Percentiles rank a stretch among this genome's conserved stretches.
phyloP scores from a whole-genome alignment of 1,139 yeast species.

The Lodderomyces margitis region DNA sequence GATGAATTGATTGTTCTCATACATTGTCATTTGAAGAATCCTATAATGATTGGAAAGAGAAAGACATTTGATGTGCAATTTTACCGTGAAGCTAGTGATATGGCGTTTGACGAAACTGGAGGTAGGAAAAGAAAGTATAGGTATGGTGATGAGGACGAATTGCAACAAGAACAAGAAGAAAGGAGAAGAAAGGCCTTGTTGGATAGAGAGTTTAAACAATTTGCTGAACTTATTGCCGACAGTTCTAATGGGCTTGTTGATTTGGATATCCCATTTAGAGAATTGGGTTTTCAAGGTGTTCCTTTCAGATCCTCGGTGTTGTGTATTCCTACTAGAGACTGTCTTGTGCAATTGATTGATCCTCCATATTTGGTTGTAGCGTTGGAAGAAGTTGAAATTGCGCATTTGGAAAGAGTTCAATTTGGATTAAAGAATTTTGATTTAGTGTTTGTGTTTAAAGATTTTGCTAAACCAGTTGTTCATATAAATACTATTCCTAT shows the following conservation, averaged over 20 bases:
- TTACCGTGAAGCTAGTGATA: constrained; percentile 94
- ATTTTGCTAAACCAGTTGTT: constrained; percentile 80
- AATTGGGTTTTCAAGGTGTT: constrained; percentile 95
- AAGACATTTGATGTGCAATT: constrained; percentile 95
- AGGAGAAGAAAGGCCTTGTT: constrained; percentile 86
- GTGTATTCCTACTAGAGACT: constrained; percentile 97
- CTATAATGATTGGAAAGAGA: constrained; percentile 93
- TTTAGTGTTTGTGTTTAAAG: constrained; percentile 91
- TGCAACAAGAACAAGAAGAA: constrained; percentile 98
- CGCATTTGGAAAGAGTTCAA: constrained; percentile 95
- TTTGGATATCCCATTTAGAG: constrained; percentile 92
- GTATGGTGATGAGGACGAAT: constrained; percentile 97
- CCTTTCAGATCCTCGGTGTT: constrained; percentile 93
- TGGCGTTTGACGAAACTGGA: constrained; percentile 96
- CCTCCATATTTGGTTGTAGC: constrained; percentile 94
- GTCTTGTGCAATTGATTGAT: constrained; percentile 89
- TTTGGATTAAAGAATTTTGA: constrained; percentile 97
- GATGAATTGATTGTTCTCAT: constrained; percentile 91
- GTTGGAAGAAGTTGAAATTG: constrained; percentile 87
- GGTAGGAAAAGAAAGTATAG: constrained; percentile 86
- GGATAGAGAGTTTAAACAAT: constrained; percentile 87
- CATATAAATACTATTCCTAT: constrained; percentile 95
- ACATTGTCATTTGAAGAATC: constrained; percentile 89
- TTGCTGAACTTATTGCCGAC: constrained; percentile 89
- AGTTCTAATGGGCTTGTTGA: constrained; percentile 79